These are phyloP conservation scores for Ustilago sp. DNA, from an alignment of 1,284 basidiomycete species.

Conservation along the genomic window DNA sequence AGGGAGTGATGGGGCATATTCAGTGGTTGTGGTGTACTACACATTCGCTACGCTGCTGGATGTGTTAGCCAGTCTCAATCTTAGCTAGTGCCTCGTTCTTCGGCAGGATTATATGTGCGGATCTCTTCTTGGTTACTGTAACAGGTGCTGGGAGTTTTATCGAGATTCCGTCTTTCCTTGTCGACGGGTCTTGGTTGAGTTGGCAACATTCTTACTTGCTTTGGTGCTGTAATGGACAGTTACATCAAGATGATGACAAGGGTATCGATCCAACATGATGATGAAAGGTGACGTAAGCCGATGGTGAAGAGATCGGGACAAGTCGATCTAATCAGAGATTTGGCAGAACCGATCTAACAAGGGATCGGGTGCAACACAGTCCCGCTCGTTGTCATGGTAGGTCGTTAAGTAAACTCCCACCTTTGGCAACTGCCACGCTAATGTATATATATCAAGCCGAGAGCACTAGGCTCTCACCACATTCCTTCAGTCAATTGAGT, in stretches of 20 bases:
- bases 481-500: too few relatives aligned
- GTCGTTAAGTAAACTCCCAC: too few relatives aligned
- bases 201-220: slow-evolving; percentile 34
- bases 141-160: slow-evolving; percentile 33
- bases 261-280: too few relatives aligned
- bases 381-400: too few relatives aligned
- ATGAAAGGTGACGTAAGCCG: too few relatives aligned
- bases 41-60: slow-evolving; percentile 45
- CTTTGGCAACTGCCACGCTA: too few relatives aligned
- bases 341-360: too few relatives aligned
- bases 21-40: slow-evolving; percentile 42
- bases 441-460: too few relatives aligned
- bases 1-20: slow-evolving; percentile 24
- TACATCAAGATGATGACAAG: not conserved
- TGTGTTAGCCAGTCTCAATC: slow-evolving; percentile 36
- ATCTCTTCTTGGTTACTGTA: slow-evolving; percentile 36
- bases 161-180: slow-evolving; percentile 26
- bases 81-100: slow-evolving; percentile 18
- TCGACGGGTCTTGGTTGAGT: slow-evolving; percentile 32
- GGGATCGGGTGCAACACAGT: too few relatives aligned
- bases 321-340: too few relatives aligned
- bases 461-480: too few relatives aligned
- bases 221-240: slow-evolving; percentile 2
- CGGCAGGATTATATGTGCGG: slow-evolving; percentile 18
- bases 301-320: too few relatives aligned